These are phyloP conservation scores for Thelonectria discophora DNA, from an alignment of 2,329 filamentous ascomycete genomes.

Conservation along the genomic window DNA sequence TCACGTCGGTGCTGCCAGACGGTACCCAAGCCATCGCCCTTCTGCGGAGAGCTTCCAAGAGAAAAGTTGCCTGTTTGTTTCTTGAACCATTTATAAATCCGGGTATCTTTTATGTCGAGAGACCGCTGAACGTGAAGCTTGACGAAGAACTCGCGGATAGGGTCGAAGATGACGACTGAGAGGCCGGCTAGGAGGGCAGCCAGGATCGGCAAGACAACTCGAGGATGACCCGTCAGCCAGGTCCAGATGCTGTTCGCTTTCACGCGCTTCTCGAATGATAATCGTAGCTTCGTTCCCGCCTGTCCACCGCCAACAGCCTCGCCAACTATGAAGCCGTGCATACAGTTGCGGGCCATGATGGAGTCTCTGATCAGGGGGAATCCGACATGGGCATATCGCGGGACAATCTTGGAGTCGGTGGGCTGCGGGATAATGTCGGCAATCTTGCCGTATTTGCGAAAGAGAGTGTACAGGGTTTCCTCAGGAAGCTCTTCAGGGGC, in stretches of 20 bases:
- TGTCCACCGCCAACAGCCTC: slow-evolving; percentile 78
- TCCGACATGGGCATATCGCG: slow-evolving; percentile 81
- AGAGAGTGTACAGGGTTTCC: slow-evolving; percentile 86
- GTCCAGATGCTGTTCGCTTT: slow-evolving; percentile 84
- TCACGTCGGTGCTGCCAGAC: slow-evolving; percentile 89
- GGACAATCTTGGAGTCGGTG: slow-evolving; percentile 84
- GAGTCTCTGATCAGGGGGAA: slow-evolving; percentile 78
- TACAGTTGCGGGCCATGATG: slow-evolving; percentile 89
- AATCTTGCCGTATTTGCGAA: slow-evolving; percentile 90
- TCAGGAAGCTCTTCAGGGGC: slow-evolving; percentile 82
- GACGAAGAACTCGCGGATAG: slow-evolving; percentile 92
- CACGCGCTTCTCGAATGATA: slow-evolving; percentile 83
- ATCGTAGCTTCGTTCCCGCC: slow-evolving; percentile 76
- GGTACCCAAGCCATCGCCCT: slow-evolving; percentile 76
- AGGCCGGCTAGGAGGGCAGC: slow-evolving; percentile 83
- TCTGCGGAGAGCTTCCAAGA: slow-evolving; percentile 63
- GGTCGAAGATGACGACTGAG: slow-evolving; percentile 91
- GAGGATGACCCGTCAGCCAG: slow-evolving; percentile 86
- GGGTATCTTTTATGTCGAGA: slow-evolving; percentile 77
- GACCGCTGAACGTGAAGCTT: slow-evolving; percentile 84
- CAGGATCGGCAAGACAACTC: slow-evolving; percentile 84
- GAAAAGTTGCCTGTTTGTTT: slow-evolving; percentile 68
- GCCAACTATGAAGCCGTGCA: slow-evolving; percentile 82
- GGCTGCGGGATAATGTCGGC: slow-evolving; percentile 84
- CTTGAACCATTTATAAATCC: slow-evolving; percentile 82